Conservation (phyloP, 805 yeast species). For the Zygosaccharomyces bailii region DNA sequence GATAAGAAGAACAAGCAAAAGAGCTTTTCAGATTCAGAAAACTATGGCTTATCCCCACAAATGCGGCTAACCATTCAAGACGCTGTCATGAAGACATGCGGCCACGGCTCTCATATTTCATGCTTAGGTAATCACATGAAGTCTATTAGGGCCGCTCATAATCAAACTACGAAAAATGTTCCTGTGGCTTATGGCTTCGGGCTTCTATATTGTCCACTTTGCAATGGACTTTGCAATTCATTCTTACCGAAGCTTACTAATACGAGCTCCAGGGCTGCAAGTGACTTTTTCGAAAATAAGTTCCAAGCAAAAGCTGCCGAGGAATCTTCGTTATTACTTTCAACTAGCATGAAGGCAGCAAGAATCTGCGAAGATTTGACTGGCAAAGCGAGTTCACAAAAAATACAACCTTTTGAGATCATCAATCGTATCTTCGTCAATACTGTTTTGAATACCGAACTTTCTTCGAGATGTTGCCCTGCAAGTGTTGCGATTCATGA, state of each 20-base stretch:
- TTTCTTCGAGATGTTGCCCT: slow-evolving; percentile 52
- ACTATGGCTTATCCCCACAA: background rate
- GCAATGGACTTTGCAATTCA: slow-evolving; percentile 80
- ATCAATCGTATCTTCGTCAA: slow-evolving; percentile 42
- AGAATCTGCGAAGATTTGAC: slow-evolving; percentile 20
- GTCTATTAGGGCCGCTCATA: slow-evolving; percentile 52
- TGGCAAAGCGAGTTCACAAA: background rate
- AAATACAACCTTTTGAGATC: slow-evolving; percentile 23
- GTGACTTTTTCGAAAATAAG: slow-evolving; percentile 11
- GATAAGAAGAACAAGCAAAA: background rate
- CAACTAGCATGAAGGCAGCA: slow-evolving; percentile 23
- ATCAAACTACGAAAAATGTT: slow-evolving; percentile 74
- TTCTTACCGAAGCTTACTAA: slow-evolving; percentile 60
- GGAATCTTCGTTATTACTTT: slow-evolving; percentile 5
- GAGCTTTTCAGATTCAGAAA: background rate
- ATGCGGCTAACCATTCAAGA: slow-evolving; percentile 41
- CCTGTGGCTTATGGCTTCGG: slow-evolving; percentile 70
- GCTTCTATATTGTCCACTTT: slow-evolving; percentile 85
- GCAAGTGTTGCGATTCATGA: slow-evolving; percentile 49
- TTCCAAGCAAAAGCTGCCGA: background rate
- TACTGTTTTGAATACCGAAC: slow-evolving; percentile 63
- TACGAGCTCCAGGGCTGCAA: slow-evolving; percentile 9
- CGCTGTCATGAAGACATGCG: slow-evolving; percentile 56
- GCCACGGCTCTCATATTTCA: slow-evolving; percentile 86
- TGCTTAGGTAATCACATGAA: slow-evolving; percentile 67